Base-by-base conservation (phyloP, 2,329 filamentous ascomycete genomes). In the Drechslerella stenobrocha region DNA sequence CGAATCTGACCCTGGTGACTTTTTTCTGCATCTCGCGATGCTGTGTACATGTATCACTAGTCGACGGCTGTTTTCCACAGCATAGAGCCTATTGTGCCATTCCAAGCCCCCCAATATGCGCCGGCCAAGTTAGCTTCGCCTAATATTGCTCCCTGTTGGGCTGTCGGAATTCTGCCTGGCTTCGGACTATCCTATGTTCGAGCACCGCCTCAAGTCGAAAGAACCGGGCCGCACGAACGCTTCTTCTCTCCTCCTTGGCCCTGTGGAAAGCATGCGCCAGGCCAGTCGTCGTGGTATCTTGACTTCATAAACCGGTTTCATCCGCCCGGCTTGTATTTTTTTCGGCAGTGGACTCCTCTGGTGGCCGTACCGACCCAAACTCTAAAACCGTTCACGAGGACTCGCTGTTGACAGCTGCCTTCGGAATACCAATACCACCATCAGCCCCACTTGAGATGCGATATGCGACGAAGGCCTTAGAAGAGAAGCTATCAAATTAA, bases 361-460 rank as follows among this genome's bases (percentile, higher is more conserved):
- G 37, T n/a, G n/a, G n/a, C n/a, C n/a, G n/a, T n/a, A n/a, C n/a
- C n/a, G n/a, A n/a, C n/a, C n/a, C n/a, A n/a, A n/a, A n/a, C n/a
- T n/a, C n/a, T n/a, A 42, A 42, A 42, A 2, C 18, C 18, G 37
- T 18, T 3, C 15, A 18, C 37, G 37, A 42, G 11, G 3, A 20
- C 37, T 42, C 3, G 3, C 15, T 18, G 9, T 42, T 44, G 23
- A 22, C 42, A 18, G 23, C 45, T 46, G 52, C 45, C 61, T 47
- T 42, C 48, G 24, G 11, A 59, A 53, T 20, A 42, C 30, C 26
- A 48, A 51, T 32, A 28, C 32, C 28, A 47, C 40, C 32, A 50
- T 44, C n/a, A 37, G 63, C 63, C 63, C 63, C 63, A 67, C 63
- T 30, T 58, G 40, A 51, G 50, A 67, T 67, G 55, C 55, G 50